Evolutionary conservation across 805 yeast genomes (phyloP).

Genomic region (Metschnikowia peoriensis): DNA sequence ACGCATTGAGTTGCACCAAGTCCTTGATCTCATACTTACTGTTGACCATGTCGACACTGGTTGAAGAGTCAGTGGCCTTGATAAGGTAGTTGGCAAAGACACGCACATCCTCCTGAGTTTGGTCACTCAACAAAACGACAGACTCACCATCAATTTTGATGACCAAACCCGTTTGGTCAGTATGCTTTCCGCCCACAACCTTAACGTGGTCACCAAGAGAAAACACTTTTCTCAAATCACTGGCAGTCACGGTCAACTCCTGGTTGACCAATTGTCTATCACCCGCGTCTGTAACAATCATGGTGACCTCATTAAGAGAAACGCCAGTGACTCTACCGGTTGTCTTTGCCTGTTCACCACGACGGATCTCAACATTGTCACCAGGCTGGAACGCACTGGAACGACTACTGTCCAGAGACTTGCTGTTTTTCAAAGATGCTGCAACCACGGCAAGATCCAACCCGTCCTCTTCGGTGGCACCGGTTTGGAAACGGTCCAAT

Average conservation of each 20-base stretch:
- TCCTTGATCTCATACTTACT: slow-evolving; percentile 87
- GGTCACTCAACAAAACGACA: slow-evolving; percentile 86
- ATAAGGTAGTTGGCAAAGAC: slow-evolving; percentile 90
- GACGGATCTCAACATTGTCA: slow-evolving; percentile 85
- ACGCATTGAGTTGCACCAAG: slow-evolving; percentile 82
- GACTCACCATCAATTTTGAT: slow-evolving; percentile 79
- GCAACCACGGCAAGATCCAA: slow-evolving; percentile 85
- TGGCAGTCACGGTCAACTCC: slow-evolving; percentile 76
- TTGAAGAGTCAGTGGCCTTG: slow-evolving; percentile 84
- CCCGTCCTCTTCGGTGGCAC: slow-evolving; percentile 73
- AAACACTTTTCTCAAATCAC: slow-evolving; percentile 81
- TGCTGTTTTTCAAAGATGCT: slow-evolving; percentile 67
- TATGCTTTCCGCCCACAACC: slow-evolving; percentile 85
- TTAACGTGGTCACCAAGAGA: slow-evolving; percentile 93
- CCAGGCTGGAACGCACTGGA: slow-evolving; percentile 75
- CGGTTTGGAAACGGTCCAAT: slow-evolving; percentile 73
- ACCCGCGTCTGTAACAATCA: slow-evolving; percentile 50
- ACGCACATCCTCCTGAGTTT: slow-evolving; percentile 81
- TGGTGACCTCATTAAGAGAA: slow-evolving; percentile 52
- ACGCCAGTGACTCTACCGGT: slow-evolving; percentile 75
- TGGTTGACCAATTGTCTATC: slow-evolving; percentile 56
- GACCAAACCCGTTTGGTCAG: slow-evolving; percentile 93
- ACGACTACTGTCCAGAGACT: slow-evolving; percentile 25
- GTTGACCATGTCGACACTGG: slow-evolving; percentile 52
- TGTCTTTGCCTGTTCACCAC: slow-evolving; percentile 92